Evolutionary conservation across 805 yeast genomes (phyloP).

Genomic region (Wickerhamiella bombiphila): DNA sequence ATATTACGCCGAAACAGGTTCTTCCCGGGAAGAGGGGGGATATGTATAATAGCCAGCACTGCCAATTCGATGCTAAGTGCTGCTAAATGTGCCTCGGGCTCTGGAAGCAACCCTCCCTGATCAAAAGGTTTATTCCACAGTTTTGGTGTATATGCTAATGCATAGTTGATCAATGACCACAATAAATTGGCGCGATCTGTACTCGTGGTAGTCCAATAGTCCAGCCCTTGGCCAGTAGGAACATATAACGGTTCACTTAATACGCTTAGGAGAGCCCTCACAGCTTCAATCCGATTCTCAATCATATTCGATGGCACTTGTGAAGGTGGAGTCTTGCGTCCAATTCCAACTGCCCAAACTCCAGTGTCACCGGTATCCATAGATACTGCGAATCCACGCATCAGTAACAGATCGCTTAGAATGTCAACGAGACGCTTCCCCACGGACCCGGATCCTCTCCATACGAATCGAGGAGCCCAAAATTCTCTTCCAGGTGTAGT

Average conservation of each 20-base stretch:
- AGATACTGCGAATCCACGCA: slow-evolving; percentile 41
- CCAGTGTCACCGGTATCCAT: slow-evolving; percentile 3
- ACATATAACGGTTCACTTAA: slow-evolving; percentile 48
- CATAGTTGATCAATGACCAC: slow-evolving; percentile 55
- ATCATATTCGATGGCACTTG: slow-evolving; percentile 28
- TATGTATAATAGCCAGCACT: slow-evolving; percentile 45
- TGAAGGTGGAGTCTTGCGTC: slow-evolving; percentile 20
- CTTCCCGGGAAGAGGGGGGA: slow-evolving; percentile 32
- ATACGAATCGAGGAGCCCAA: slow-evolving; percentile 28
- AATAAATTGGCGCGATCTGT: slow-evolving; percentile 38
- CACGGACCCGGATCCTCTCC: slow-evolving; percentile 26
- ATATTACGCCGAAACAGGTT: slow-evolving; percentile 23
- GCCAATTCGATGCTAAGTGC: slow-evolving; percentile 49
- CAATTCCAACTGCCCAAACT: slow-evolving; percentile 78
- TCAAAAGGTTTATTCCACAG: slow-evolving; percentile 25
- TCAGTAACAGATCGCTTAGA: slow-evolving; percentile 37
- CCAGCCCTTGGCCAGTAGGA: slow-evolving; percentile 41
- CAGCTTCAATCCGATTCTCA: slow-evolving; percentile 49
- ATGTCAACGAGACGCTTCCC: slow-evolving; percentile 24
- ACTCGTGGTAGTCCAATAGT: slow-evolving; percentile 41
- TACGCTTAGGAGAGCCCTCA: slow-evolving; percentile 46
- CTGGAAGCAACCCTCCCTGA: slow-evolving; percentile 17
- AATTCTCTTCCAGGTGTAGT: slow-evolving; percentile 17
- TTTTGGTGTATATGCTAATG: slow-evolving; percentile 25
- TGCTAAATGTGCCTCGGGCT: slow-evolving; percentile 26